Evolutionary conservation across 768 basidiomycete genomes (phyloP).

Genomic region (Aureoboletus auriporus): DNA sequence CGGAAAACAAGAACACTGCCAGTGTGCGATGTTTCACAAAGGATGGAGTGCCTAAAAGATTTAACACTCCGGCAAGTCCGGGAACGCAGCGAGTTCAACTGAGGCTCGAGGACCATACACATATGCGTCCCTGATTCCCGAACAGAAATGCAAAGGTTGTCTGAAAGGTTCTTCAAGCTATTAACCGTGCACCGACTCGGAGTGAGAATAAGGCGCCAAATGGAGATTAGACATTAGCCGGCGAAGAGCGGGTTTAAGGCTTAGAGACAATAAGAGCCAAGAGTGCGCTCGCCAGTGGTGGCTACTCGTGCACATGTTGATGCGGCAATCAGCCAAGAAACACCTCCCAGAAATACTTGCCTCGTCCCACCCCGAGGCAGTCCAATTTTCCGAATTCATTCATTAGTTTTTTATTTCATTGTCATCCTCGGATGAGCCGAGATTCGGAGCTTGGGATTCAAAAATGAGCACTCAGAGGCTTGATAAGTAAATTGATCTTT

Average conservation of each 20-base stretch:
- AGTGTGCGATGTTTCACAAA: neutral
- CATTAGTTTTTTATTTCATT: neutral
- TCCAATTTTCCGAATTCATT: neutral
- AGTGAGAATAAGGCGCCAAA: constrained; percentile 17
- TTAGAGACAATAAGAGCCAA: constrained; percentile 41
- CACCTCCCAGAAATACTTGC: neutral
- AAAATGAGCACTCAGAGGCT: neutral
- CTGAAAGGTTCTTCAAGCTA: constrained; percentile 34
- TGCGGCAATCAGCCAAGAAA: neutral
- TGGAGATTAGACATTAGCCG: constrained; percentile 18
- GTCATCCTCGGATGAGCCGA: constrained; percentile 3
- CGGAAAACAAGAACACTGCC: constrained; percentile 1
- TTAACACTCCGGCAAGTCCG: constrained; percentile 1
- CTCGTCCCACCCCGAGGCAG: constrained; percentile 2
- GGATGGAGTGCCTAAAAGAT: neutral
- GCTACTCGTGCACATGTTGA: constrained; percentile 1
- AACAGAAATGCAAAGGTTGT: constrained; percentile 7
- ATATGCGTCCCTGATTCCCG: constrained; percentile 41
- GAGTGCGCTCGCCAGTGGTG: constrained; percentile 2
- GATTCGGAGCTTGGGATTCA: neutral
- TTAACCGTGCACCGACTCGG: constrained; percentile 56
- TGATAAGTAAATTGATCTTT: neutral
- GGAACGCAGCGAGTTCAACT: neutral
- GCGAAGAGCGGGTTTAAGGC: constrained; percentile 29
- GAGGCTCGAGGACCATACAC: neutral